Percentiles rank a stretch among this genome's conserved stretches.
These are phyloP conservation scores for Cajanus cajan DNA, from an alignment of 306 rosid genomes.

Conservation along the genomic window DNA sequence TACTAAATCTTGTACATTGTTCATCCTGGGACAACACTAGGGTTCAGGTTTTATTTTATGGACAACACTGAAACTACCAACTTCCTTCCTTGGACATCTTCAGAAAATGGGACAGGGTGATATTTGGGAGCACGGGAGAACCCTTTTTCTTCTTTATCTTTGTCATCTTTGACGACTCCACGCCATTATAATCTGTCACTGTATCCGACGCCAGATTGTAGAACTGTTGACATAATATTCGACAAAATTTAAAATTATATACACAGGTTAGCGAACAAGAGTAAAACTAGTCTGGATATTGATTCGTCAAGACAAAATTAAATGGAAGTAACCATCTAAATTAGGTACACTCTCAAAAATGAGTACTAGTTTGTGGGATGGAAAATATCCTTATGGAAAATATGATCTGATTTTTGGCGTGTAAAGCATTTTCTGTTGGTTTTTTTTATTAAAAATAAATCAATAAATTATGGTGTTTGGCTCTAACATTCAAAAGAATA, in stretches of 20 bases:
- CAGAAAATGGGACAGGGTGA: constrained; percentile 68
- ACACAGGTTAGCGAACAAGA: background rate
- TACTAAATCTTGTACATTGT: constrained; percentile 32
- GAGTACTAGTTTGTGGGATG: background rate
- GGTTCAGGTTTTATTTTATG: constrained; percentile 31
- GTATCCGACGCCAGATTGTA: constrained; percentile 77
- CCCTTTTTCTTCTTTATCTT: constrained; percentile 61
- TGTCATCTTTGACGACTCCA: constrained; percentile 53
- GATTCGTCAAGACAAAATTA: background rate
- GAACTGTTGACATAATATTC: constrained; percentile 54
- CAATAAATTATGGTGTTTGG: background rate
- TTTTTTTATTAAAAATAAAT: background rate
- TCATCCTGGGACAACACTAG: background rate
- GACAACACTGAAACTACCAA: constrained; percentile 54
- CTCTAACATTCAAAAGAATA: background rate
- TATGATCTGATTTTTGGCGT: background rate
- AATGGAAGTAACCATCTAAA: background rate
- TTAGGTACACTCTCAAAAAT: background rate
- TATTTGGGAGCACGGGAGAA: constrained; percentile 52
- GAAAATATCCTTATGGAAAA: background rate
- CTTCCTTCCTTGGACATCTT: constrained; percentile 85
- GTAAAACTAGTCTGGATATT: background rate
- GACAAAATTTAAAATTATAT: background rate
- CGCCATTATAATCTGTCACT: constrained; percentile 32
- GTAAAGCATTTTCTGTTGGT: background rate